A percentile compares a stretch with the other conserved stretches of the same genome.
Conservation (phyloP, 371 early-diverging fungal species). For the Syncephalastrum racemosum region DNA sequence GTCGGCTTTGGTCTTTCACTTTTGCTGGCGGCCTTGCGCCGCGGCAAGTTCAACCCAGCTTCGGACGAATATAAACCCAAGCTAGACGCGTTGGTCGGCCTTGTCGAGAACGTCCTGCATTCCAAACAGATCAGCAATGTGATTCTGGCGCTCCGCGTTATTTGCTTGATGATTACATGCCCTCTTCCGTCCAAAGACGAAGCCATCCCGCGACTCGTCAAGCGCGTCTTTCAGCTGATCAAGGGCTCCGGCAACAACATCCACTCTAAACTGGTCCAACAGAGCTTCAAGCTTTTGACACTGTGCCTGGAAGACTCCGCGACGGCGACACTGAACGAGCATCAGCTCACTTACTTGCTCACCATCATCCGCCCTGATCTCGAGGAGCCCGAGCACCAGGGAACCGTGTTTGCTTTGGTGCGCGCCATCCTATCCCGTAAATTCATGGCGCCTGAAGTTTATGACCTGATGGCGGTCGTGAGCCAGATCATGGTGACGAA, state of each 20-base stretch:
- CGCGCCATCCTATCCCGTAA: slow-evolving; percentile 84
- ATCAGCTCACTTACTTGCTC: slow-evolving; percentile 78
- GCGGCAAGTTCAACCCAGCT: slow-evolving; percentile 63
- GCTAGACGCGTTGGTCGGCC: slow-evolving; percentile 78
- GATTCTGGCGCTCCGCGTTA: slow-evolving; percentile 67
- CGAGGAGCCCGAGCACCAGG: slow-evolving; percentile 83
- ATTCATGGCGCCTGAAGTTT: slow-evolving; percentile 84
- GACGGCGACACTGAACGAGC: slow-evolving; percentile 61
- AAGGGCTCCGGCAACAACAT: slow-evolving; percentile 59
- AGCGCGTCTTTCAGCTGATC: slow-evolving; percentile 74
- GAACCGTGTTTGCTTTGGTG: slow-evolving; percentile 82
- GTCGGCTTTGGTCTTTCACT: slow-evolving; percentile 90
- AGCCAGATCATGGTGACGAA: slow-evolving; percentile 83
- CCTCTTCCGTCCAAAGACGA: slow-evolving; percentile 69
- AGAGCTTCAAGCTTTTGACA: slow-evolving; percentile 79
- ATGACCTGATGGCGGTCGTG: slow-evolving; percentile 86
- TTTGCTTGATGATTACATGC: slow-evolving; percentile 63
- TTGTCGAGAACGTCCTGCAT: slow-evolving; percentile 80
- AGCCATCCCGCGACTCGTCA: slow-evolving; percentile 72
- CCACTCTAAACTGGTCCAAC: slow-evolving; percentile 73
- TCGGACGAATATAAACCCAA: slow-evolving; percentile 57
- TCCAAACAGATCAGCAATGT: slow-evolving; percentile 76
- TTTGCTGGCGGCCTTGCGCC: slow-evolving; percentile 65
- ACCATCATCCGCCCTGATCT: slow-evolving; percentile 84
- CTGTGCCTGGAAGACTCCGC: slow-evolving; percentile 70